Percentiles rank a stretch among this genome's conserved stretches.
These are phyloP conservation scores for Hansenula anomala DNA, from an alignment of 1,139 yeast genomes.

Conservation along the genomic window DNA sequence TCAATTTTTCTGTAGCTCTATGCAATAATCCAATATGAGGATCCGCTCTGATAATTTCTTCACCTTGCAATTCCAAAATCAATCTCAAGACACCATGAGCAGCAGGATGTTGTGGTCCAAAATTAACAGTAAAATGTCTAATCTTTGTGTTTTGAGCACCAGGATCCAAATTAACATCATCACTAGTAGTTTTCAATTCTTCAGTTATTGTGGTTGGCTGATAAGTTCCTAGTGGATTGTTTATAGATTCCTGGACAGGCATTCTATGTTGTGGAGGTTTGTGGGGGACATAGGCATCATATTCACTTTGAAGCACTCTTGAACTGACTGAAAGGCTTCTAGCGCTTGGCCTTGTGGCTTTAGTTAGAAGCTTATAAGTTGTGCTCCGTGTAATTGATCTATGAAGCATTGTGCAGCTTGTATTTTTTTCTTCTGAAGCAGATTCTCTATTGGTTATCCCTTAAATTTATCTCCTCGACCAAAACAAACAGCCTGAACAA, in stretches of 20 bases:
- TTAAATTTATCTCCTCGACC: background rate
- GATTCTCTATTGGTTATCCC: background rate
- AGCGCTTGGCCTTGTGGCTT: conserved; percentile 16
- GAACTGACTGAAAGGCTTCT: background rate
- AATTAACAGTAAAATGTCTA: conserved; percentile 84
- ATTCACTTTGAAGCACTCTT: conserved; percentile 1
- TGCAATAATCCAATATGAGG: conserved; percentile 88
- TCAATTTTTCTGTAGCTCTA: conserved; percentile 86
- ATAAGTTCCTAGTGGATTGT: conserved; percentile 25
- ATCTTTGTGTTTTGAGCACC: conserved; percentile 40
- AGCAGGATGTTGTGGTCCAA: conserved; percentile 95
- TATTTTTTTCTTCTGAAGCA: background rate
- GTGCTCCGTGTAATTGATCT: conserved; percentile 8
- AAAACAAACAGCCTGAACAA: background rate
- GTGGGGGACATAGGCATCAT: conserved; percentile 1
- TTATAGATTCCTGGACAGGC: conserved; percentile 3
- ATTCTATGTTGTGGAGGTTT: background rate
- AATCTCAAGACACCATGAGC: conserved; percentile 90
- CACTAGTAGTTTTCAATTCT: conserved; percentile 5
- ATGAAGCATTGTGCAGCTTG: background rate
- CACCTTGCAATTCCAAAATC: conserved; percentile 84
- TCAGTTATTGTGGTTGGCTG: conserved; percentile 7
- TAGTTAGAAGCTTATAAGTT: background rate
- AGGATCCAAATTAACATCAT: conserved; percentile 13
- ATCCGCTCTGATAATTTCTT: conserved; percentile 81